Conservation (phyloP, 2,329 filamentous ascomycete species). For the Xylariomycetidae sp. region DNA sequence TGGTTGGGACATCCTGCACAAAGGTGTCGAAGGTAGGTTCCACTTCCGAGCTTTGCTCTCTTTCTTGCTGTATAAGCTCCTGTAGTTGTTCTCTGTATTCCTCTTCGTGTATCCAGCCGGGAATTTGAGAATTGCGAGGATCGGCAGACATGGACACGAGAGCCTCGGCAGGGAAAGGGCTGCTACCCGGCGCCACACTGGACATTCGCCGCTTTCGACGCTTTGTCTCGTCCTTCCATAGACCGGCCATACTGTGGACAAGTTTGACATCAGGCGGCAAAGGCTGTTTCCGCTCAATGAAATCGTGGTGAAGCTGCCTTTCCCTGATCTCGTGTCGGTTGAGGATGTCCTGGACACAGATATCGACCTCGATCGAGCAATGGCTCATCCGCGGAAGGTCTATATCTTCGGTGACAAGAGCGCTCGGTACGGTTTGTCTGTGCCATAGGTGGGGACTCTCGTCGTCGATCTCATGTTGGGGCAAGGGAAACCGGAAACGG, state of each 20-base stretch:
- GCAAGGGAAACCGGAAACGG: constrained; percentile 70
- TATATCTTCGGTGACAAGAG: constrained; percentile 55
- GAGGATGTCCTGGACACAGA: constrained; percentile 80
- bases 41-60: constrained; percentile 35
- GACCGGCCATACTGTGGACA: constrained; percentile 85
- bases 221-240: constrained; percentile 87
- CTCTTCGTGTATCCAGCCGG: constrained; percentile 89
- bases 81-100: constrained; percentile 66
- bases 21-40: constrained; percentile 60
- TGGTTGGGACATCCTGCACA: constrained; percentile 46
- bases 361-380: constrained; percentile 83
- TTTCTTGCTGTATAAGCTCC: constrained; percentile 60
- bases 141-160: constrained; percentile 87
- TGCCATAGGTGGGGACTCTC: constrained; percentile 71
- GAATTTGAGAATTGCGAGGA: constrained; percentile 61
- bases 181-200: constrained; percentile 57
- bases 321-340: constrained; percentile 73
- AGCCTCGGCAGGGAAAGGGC: constrained; percentile 73
- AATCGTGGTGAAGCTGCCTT: constrained; percentile 80
- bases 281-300: constrained; percentile 65
- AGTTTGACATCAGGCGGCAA: constrained; percentile 66
- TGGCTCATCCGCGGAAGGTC: constrained; percentile 73
- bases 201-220: constrained; percentile 69
- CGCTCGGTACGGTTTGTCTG: constrained; percentile 58
- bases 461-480: constrained; percentile 56